Base-by-base conservation (phyloP, 2,329 filamentous ascomycete species). In the Sclerotinia borealis region DNA sequence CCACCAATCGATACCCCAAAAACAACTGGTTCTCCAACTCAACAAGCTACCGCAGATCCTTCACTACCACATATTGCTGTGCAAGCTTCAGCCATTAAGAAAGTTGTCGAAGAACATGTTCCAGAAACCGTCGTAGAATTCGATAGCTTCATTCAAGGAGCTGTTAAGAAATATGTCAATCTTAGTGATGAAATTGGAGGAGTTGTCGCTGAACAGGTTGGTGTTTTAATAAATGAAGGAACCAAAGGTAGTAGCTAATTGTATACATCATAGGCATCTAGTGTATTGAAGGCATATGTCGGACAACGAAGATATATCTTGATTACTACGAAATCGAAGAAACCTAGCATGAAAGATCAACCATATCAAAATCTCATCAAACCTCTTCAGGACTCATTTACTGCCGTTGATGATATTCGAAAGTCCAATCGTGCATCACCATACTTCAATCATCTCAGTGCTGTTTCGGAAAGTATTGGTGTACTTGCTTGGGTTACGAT, bases 401-500 rank as follows among this genome's bases (percentile, higher is more conserved):
- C 89, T 72, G 85, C 85, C 52, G 91, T 95, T 62, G 88, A 86
- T 71, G 88, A 90, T 68, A 85, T 96, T 72, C 89, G 91, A 75
- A 92, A 97, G 71, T 82, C 83, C 64, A 96, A 96, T 76, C 86
- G 92, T 49, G 85, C 85, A 10, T 88, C 89, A 1, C 83, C 87
- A 1, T 79, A 90, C 69, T 92, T 91, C 74, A 89, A 90, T 70
- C 91, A 97, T 69, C 79, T 99, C 55, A 91, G 89, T 73, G 88
- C 93, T 69, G 91, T 98, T 36, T 87, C 92, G 0, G 93, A 98
- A 73, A 93, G 93, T 68, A 93, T 96, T 69, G 89, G 91, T 73
- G 88, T 92, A 45, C 80, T 99, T 64, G 91, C 90, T 39, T 99
- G 95, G 95, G 90, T 98, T 64, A 90, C 89, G 0, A 85, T 95